These are phyloP conservation scores for Spencermartinsiella ligniputridi DNA, from an alignment of 1,139 yeast species.

Conservation along the genomic window DNA sequence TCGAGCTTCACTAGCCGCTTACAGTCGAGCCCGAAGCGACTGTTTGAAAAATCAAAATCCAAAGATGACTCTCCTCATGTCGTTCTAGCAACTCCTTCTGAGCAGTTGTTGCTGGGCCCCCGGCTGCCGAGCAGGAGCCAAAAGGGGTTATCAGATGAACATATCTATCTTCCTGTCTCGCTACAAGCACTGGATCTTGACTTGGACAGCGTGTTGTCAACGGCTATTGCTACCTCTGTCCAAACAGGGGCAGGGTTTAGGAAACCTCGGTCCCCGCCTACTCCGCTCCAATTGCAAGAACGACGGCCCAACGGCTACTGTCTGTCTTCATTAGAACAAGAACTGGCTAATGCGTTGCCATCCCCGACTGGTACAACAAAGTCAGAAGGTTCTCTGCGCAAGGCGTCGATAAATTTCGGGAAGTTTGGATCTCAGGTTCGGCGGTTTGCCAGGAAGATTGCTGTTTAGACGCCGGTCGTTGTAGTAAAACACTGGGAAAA, in stretches of 20 bases:
- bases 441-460: not conserved
- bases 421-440: not conserved
- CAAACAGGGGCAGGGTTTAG: not conserved
- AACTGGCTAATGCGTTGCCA: not conserved
- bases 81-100: constrained; percentile 4
- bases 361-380: not conserved
- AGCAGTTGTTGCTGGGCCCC: not conserved
- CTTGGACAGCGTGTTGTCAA: constrained; percentile 13
- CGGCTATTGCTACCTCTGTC: constrained; percentile 10
- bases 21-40: constrained; percentile 2
- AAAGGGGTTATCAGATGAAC: not conserved
- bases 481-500: too few species aligned
- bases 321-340: not conserved
- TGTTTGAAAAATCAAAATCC: constrained; percentile 3
- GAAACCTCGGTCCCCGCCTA: not conserved
- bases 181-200: constrained; percentile 16
- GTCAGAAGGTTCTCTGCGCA: not conserved
- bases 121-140: not conserved
- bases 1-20: not conserved
- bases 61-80: constrained; percentile 1
- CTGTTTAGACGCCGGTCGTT: not conserved
- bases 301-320: not conserved
- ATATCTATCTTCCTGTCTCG: constrained; percentile 14
- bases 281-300: not conserved
- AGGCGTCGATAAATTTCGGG: not conserved